Base-by-base conservation (phyloP, 1,284 basidiomycete genomes). In the Tilletia indica region DNA sequence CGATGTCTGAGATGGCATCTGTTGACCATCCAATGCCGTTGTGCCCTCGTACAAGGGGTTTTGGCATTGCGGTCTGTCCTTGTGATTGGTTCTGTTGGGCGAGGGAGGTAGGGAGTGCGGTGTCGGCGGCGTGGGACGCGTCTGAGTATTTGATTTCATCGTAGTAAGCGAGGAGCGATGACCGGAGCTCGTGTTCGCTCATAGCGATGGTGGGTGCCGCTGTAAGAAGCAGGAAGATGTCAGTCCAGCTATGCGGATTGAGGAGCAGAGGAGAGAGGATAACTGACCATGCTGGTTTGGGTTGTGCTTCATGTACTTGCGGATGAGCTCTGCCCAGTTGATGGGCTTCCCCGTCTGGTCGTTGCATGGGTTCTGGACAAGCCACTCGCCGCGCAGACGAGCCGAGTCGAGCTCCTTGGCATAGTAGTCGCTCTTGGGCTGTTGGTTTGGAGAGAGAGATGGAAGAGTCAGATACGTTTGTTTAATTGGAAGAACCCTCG, bases 271-370 rank as follows among this genome's bases (percentile, higher is more conserved):
- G 6, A 21, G 54, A 48, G 49, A 16, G 31, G 6, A 51, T 6
- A 47, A 68, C 47, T 70, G 45, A 80, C 78, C 68, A 36, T 73
- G 56, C 45, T 72, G 69, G 64, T 78, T 73, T 4, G 82, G 71
- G 54, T 85, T 84, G 80, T 84, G 84, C 76, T 85, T 85, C 64
- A 72, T 67, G 67, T 79, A 85, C 73, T 84, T 84, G 70, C 83
- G 77, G 19, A 85, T 70, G 25, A 83, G 78, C 72, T 85, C 85
- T n/a, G 75, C 63, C 77, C 83, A 83, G 36, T 77, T 64, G 36
- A 64, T 38, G 47, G 71, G 19, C 72, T 66, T 36, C 69, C 72
- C 9, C 67, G 71, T 25, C n/a, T 36, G 51, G 31, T 61, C 34
- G n/a, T 72, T 73, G 39, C 73, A 76, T 0, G 74, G 74, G 58